A percentile compares a stretch with the other conserved stretches of the same genome.
Conservation (phyloP, 2,329 filamentous ascomycete genomes). For the Scedosporium minutisporum region DNA sequence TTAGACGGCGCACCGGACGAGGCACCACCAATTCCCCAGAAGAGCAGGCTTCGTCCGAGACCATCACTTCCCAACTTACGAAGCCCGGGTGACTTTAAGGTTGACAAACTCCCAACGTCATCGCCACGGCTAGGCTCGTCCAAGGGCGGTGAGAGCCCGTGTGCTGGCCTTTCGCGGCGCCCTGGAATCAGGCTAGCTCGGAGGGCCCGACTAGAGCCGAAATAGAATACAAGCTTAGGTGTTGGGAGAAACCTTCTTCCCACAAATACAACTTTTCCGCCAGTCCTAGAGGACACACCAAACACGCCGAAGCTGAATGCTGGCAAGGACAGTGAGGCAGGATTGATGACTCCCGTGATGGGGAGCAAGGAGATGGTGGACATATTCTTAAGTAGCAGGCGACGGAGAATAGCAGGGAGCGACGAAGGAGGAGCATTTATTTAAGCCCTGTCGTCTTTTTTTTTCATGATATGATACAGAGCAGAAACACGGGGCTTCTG, state of each 20-base stretch:
- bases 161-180: not conserved
- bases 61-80: constrained; percentile 16
- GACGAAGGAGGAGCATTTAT: constrained; percentile 25
- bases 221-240: not conserved
- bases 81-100: constrained; percentile 4
- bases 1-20: not conserved
- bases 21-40: constrained; percentile 8
- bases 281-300: not conserved
- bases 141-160: not conserved
- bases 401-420: constrained; percentile 29
- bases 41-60: constrained; percentile 14
- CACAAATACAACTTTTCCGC: no score
- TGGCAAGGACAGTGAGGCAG: not conserved
- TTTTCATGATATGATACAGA: not conserved
- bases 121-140: not conserved
- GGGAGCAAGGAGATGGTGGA: constrained; percentile 46
- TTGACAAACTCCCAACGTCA: constrained; percentile 6
- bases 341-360: constrained; percentile 11
- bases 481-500: no score
- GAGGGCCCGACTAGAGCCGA: constrained; percentile 9
- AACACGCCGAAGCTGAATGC: not conserved
- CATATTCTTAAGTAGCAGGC: constrained; percentile 40
- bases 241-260: not conserved
- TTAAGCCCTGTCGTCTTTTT: constrained; percentile 8
- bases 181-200: constrained; percentile 8